These are phyloP conservation scores for Irpex lacteus DNA, from an alignment of 1,284 basidiomycete species.

Conservation along the genomic window DNA sequence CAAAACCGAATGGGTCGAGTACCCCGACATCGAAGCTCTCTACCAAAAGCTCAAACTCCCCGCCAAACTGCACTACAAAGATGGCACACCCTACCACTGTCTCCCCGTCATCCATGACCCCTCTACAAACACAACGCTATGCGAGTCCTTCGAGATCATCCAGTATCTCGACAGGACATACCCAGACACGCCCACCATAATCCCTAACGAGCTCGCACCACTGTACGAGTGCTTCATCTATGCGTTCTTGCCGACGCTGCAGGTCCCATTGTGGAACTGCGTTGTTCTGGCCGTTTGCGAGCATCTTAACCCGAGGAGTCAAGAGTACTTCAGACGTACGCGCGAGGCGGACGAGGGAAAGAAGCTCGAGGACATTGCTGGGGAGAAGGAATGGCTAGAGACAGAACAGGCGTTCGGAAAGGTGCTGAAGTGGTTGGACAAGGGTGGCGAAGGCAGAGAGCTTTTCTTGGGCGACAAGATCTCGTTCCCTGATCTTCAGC, in stretches of 20 bases:
- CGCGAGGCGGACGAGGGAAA: slow-evolving; percentile 11
- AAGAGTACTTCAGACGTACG: slow-evolving; percentile 14
- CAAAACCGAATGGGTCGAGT: slow-evolving; percentile 29
- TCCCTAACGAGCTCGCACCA: slow-evolving; percentile 18
- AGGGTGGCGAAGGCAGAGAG: slow-evolving; percentile 3
- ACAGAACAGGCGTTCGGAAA: slow-evolving; percentile 7
- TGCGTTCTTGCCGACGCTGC: background rate
- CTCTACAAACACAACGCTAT: slow-evolving; percentile 1
- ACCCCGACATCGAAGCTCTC: slow-evolving; percentile 27
- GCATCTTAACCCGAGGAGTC: slow-evolving; percentile 11
- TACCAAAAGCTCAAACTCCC: slow-evolving; percentile 21
- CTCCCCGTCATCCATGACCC: slow-evolving; percentile 25
- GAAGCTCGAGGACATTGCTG: slow-evolving; percentile 16
- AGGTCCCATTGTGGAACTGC: slow-evolving; percentile 1
- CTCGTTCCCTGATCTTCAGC: slow-evolving; percentile 14
- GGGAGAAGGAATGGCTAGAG: slow-evolving; percentile 10
- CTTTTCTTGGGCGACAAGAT: slow-evolving; percentile 14
- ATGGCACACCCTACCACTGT: slow-evolving; percentile 20
- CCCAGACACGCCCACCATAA: slow-evolving; percentile 18
- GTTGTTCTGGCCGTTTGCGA: background rate
- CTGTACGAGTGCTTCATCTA: slow-evolving; percentile 15
- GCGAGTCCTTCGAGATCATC: slow-evolving; percentile 24
- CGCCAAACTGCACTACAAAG: slow-evolving; percentile 10
- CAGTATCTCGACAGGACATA: slow-evolving; percentile 27
- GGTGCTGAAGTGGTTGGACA: slow-evolving; percentile 3